Conservation (phyloP, 1,284 basidiomycete genomes). For the Pisolithus thermaeus region DNA sequence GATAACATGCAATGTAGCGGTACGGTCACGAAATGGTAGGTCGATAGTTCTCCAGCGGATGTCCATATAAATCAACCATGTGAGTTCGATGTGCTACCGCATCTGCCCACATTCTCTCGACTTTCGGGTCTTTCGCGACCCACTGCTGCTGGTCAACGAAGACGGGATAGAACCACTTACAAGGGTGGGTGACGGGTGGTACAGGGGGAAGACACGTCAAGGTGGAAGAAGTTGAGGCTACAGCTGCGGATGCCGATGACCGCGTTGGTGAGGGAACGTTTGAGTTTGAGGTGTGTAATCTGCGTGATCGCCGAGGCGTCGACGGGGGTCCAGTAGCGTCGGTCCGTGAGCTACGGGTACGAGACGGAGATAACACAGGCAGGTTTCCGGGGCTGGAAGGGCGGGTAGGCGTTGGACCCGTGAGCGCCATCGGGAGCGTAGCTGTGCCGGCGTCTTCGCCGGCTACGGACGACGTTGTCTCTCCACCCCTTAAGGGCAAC, state of each 20-base stretch:
- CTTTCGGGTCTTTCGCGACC: slow-evolving; percentile 24
- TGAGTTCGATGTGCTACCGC: slow-evolving; percentile 11
- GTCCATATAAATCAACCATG: slow-evolving; percentile 13
- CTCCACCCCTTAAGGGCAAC: slow-evolving; percentile 9
- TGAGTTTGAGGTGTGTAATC: background rate
- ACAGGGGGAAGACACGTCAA: slow-evolving; percentile 6
- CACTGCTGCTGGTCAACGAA: slow-evolving; percentile 30
- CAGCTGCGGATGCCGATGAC: slow-evolving; percentile 6
- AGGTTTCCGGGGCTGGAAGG: background rate
- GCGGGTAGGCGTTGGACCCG: slow-evolving; percentile 2
- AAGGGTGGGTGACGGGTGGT: slow-evolving; percentile 2
- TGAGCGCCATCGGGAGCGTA: slow-evolving; percentile 20
- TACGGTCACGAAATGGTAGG: too few species aligned
- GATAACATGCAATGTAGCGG: too few species aligned
- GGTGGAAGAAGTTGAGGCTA: background rate
- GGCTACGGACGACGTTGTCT: background rate
- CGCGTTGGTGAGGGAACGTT: slow-evolving; percentile 3
- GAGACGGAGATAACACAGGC: background rate
- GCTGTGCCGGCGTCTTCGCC: background rate
- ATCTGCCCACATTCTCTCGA: slow-evolving; percentile 20
- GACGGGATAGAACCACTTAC: slow-evolving; percentile 21
- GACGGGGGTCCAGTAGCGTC: slow-evolving; percentile 9
- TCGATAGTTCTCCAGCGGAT: slow-evolving; percentile 10
- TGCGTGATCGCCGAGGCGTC: slow-evolving; percentile 18
- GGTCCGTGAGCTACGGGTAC: background rate